These are phyloP conservation scores for Scutellaria baicalensis DNA, from an alignment of 257 asterid species.

Conservation along the genomic window DNA sequence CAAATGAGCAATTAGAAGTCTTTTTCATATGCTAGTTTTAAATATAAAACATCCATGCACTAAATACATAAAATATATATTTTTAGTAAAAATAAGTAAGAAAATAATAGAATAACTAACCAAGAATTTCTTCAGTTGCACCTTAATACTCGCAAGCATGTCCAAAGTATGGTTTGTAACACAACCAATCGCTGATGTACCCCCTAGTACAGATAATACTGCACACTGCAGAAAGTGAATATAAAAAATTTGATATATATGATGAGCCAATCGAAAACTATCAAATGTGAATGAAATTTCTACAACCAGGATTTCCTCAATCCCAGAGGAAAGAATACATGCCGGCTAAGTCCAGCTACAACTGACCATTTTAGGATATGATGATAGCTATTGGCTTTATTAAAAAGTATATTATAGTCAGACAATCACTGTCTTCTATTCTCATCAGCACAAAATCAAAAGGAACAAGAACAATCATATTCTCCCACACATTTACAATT, in stretches of 20 bases:
- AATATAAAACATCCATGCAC: slow-evolving; percentile 4
- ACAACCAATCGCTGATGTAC: slow-evolving; percentile 40
- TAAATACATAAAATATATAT: neutral
- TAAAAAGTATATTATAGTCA: neutral
- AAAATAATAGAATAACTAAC: slow-evolving; percentile 36
- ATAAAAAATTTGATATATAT: neutral
- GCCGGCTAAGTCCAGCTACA: neutral
- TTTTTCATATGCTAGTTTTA: neutral
- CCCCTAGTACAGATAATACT: slow-evolving; percentile 62
- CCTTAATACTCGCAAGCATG: slow-evolving; percentile 59
- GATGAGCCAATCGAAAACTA: neutral
- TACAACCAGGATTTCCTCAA: neutral
- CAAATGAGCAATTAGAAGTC: neutral
- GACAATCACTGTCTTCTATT: neutral
- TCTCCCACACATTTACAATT: neutral
- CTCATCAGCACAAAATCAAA: neutral
- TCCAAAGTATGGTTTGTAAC: slow-evolving; percentile 45
- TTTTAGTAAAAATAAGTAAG: neutral
- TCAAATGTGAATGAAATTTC: neutral
- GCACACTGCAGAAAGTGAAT: slow-evolving; percentile 42
- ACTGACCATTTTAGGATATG: neutral
- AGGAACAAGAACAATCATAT: neutral
- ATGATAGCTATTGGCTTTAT: neutral
- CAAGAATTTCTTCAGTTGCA: slow-evolving; percentile 71
- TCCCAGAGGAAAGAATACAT: slow-evolving; percentile 2